Percentiles rank a stretch among this genome's conserved stretches.
Evolutionary conservation across 1,284 basidiomycete genomes (phyloP).

Genomic region (Erythrobasidium hasegawianum): DNA sequence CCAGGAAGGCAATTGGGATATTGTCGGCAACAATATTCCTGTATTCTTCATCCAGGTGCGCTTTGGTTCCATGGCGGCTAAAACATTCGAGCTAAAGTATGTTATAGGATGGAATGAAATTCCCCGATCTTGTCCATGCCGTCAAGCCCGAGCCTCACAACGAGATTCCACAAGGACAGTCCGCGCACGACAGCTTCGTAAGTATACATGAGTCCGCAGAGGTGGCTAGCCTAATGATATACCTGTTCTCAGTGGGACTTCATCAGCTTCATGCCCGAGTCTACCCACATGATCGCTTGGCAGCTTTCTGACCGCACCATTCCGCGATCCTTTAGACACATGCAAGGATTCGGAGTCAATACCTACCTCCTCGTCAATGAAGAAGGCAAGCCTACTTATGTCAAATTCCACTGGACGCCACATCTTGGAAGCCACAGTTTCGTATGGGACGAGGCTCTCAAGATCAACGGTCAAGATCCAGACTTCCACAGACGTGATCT

Average conservation of each 20-base stretch:
- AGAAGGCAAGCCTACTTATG: slow-evolving; percentile 65
- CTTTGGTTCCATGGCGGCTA: no score
- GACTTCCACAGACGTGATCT: slow-evolving; percentile 37
- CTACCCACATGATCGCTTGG: slow-evolving; percentile 76
- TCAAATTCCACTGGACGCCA: slow-evolving; percentile 79
- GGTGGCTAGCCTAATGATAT: slow-evolving; percentile 6
- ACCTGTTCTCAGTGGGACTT: slow-evolving; percentile 11
- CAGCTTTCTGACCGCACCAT: slow-evolving; percentile 73
- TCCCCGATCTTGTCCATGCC: slow-evolving; percentile 74
- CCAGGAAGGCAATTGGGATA: slow-evolving; percentile 71
- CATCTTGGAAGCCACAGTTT: slow-evolving; percentile 69
- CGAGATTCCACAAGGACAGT: slow-evolving; percentile 57
- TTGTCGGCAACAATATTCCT: slow-evolving; percentile 62
- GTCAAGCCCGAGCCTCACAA: slow-evolving; percentile 73
- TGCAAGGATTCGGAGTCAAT: slow-evolving; percentile 58
- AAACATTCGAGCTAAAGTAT: slow-evolving; percentile 27
- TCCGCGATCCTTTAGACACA: slow-evolving; percentile 75
- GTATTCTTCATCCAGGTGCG: slow-evolving; percentile 65
- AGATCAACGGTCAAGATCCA: slow-evolving; percentile 72
- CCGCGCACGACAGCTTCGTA: slow-evolving; percentile 66
- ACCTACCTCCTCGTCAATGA: slow-evolving; percentile 58
- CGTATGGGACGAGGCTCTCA: slow-evolving; percentile 81
- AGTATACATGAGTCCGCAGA: slow-evolving; percentile 52
- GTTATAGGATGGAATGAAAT: slow-evolving; percentile 78
- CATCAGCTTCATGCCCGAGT: slow-evolving; percentile 53